phyloP scores from a whole-genome alignment of 192 early-diverging fungal species.

The Entrophospora sp. region DNA sequence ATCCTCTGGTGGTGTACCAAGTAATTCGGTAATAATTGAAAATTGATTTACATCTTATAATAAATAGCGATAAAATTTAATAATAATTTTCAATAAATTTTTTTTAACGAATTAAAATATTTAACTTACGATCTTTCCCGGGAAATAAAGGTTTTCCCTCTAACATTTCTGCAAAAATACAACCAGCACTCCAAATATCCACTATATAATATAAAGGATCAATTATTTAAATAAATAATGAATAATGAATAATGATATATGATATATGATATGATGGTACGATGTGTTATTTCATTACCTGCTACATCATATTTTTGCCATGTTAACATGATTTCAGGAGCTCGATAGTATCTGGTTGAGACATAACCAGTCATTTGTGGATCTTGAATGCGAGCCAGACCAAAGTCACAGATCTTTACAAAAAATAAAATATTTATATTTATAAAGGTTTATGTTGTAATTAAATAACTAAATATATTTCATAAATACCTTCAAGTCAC shows the following conservation, averaged over 20 bases:
- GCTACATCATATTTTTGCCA: conserved; percentile 97
- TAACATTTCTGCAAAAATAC: conserved; percentile 96
- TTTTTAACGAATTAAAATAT: background rate
- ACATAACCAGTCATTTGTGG: conserved; percentile 98
- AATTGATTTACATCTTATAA: conserved; percentile 96
- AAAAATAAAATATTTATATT: too few species aligned
- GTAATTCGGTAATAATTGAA: conserved; percentile 85
- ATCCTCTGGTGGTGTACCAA: conserved; percentile 88
- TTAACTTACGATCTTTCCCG: conserved; percentile 77
- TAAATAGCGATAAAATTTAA: too few species aligned
- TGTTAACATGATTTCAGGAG: conserved; percentile 97
- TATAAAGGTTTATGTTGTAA: too few species aligned
- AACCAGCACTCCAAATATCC: conserved; percentile 92
- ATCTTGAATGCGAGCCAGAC: conserved; percentile 88
- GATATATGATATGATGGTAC: too few species aligned
- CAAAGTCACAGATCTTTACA: conserved; percentile 97
- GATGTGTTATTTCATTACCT: conserved; percentile 27
- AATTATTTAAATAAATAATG: background rate
- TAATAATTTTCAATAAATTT: conserved; percentile 9
- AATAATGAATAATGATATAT: background rate
- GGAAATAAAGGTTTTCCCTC: conserved; percentile 92
- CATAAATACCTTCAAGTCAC: conserved; percentile 71
- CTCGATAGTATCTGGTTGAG: conserved; percentile 93
- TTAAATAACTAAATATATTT: background rate
- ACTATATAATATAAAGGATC: conserved; percentile 35